Evolutionary conservation across 2,329 filamentous ascomycete genomes (phyloP).

Genomic region (Myriangium duriaei): DNA sequence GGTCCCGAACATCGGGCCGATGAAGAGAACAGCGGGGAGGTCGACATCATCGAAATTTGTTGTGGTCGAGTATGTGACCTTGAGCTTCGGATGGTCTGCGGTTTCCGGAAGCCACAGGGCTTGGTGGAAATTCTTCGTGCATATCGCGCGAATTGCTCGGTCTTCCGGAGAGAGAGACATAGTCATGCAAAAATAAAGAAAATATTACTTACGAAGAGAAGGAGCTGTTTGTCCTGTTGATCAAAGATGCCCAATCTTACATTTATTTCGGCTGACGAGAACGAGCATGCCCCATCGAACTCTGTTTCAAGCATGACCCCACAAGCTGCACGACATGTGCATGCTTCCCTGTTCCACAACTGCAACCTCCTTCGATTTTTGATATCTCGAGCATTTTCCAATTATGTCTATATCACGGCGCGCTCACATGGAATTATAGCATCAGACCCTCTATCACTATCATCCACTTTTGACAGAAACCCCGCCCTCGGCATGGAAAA

Average conservation of each 20-base stretch:
- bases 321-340: no score
- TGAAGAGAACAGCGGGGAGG: conserved; percentile 25
- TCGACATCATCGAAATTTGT: conserved; percentile 18
- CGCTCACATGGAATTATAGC: no score
- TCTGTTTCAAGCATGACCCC: no score
- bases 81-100: conserved; percentile 14
- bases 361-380: background rate
- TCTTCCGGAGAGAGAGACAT: conserved; percentile 5
- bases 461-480: no score
- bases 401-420: no score
- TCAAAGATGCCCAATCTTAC: no score
- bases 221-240: no score
- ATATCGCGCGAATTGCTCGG: conserved; percentile 11
- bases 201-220: no score
- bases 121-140: conserved; percentile 16
- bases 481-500: conserved; percentile 7
- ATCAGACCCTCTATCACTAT: no score
- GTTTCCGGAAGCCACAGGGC: conserved; percentile 18
- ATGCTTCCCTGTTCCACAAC: conserved; percentile 2
- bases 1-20: conserved; percentile 27
- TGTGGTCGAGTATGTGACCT: conserved; percentile 22
- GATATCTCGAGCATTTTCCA: conserved; percentile 3
- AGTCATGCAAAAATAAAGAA: conserved; percentile 1
- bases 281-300: no score
- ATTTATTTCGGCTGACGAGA: no score